phyloP scores from a whole-genome alignment of 345 rosid genomes.

The Hirschfeldia incana region DNA sequence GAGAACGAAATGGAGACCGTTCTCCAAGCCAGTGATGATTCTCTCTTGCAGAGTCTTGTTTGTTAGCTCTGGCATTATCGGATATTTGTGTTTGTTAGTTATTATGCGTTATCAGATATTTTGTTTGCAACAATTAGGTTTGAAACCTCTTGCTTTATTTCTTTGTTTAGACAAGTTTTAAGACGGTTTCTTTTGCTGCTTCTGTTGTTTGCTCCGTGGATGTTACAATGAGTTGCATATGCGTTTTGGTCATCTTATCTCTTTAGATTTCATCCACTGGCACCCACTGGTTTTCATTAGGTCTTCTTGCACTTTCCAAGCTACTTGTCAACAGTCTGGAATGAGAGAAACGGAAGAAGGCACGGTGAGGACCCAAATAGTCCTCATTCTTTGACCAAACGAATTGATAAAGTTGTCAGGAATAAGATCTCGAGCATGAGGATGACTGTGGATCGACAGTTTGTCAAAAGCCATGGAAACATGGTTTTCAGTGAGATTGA shows the following conservation, averaged over 20 bases:
- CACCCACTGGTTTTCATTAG: too few relatives aligned
- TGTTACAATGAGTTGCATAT: constrained; percentile 21
- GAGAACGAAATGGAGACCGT: constrained; percentile 45
- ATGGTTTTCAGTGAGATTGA: too few relatives aligned
- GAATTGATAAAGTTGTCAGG: too few relatives aligned
- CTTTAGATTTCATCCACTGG: constrained; percentile 4
- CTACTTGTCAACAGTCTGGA: too few relatives aligned
- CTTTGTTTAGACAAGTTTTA: background rate
- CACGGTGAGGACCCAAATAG: too few relatives aligned
- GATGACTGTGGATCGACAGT: too few relatives aligned
- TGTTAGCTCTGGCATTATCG: constrained; percentile 13
- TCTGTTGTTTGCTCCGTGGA: constrained; percentile 20
- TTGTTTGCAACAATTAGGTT: constrained; percentile 5
- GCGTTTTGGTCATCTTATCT: constrained; percentile 21
- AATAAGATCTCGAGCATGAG: too few relatives aligned
- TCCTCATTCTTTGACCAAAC: too few relatives aligned
- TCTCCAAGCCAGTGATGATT: constrained; percentile 79
- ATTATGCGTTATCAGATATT: too few relatives aligned
- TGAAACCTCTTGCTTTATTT: background rate
- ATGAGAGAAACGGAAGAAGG: too few relatives aligned
- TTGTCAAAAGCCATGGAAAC: too few relatives aligned
- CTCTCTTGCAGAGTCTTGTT: background rate
- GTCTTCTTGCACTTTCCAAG: background rate
- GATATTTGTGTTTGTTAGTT: background rate
- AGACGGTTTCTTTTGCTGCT: background rate